Base-by-base conservation (phyloP, 768 basidiomycete genomes). In the Rhodotorula diobovata region DNA sequence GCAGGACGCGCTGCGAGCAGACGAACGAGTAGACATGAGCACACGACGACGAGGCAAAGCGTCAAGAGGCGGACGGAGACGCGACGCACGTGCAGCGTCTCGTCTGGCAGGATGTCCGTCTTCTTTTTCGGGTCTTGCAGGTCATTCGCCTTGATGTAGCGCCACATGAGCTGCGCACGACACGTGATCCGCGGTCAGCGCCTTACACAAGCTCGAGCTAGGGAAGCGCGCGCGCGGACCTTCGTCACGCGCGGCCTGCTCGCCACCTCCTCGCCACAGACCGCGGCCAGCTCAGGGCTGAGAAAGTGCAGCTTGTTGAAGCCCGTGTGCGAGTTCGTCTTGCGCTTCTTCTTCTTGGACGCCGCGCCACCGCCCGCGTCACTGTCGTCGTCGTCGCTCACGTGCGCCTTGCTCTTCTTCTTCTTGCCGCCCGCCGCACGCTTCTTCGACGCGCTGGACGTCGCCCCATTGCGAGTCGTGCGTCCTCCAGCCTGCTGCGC, bases 391-490 rank as follows among this genome's bases (percentile, higher is more conserved):
- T 64, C 60, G 45, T 35, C 45, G 4, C 45, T 48, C 23, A 41
- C 58, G 39, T 18, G n/a, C 39, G n/a, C n/a, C 68, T 70, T 70
- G 43, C 51, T 37, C 70, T 71, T 71, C 64, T 71, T 71, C 64
- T 67, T 71, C 61, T 45, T 59, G 55, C 25, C 41, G 37, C 37
- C 34, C 25, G 48, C 48, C 23, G 45, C 20, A 12, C 58, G 58
- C 58, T 60, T 60, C 43, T 32, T 45, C 39, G 35, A 21, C 48
- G 48, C 25, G 9, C 32, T 30, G 2, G 61, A n/a, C 18, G 41
- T 32, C 18, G 48, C 21, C 16, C 35, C 46, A 23, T 39, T 51
- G 34, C 50, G 34, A 9, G 48, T 51, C 61, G 61, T 37, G 39
- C 50, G 61, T 4, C 61, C 35, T 21, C 25, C 28, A 0, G 15